Conservation (phyloP, 2,329 filamentous ascomycete genomes). For the Pseudonectria buxi region DNA sequence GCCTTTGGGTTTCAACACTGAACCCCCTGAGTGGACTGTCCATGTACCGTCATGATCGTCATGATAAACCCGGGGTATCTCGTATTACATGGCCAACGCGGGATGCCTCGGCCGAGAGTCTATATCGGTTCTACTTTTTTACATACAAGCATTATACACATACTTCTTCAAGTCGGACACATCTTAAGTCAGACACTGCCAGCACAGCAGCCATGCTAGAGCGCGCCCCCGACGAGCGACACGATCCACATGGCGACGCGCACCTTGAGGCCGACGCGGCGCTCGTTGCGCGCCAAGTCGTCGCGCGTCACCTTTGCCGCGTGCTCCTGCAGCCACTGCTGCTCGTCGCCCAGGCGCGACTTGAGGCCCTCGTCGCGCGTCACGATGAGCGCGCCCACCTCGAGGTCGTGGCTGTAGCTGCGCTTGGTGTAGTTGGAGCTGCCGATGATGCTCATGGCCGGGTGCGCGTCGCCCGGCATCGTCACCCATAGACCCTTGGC, state of each 20-base stretch:
- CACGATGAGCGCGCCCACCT: slow-evolving; percentile 80
- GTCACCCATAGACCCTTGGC: slow-evolving; percentile 94
- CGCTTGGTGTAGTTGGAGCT: slow-evolving; percentile 95
- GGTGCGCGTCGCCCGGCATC: slow-evolving; percentile 56
- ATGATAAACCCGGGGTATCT: too few relatives aligned
- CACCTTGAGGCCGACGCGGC: slow-evolving; percentile 79
- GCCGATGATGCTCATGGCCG: slow-evolving; percentile 76
- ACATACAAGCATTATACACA: too few relatives aligned
- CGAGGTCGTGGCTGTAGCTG: slow-evolving; percentile 86
- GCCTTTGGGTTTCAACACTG: too few relatives aligned
- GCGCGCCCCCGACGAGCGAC: slow-evolving; percentile 73
- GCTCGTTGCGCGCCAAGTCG: slow-evolving; percentile 74
- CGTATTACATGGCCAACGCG: too few relatives aligned
- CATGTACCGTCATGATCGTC: too few relatives aligned
- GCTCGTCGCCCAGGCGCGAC: slow-evolving; percentile 68
- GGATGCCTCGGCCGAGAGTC: too few relatives aligned
- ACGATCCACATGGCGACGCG: slow-evolving; percentile 93
- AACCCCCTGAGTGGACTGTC: too few relatives aligned
- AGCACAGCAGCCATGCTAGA: slow-evolving; percentile 44
- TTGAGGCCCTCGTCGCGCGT: slow-evolving; percentile 70
- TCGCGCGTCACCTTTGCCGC: slow-evolving; percentile 62
- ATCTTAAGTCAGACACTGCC: slow-evolving; percentile 5
- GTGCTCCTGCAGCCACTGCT: slow-evolving; percentile 70
- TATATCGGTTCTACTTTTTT: too few relatives aligned
- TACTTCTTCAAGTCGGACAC: too few relatives aligned